Percentiles rank a stretch among this genome's conserved stretches.
Evolutionary conservation across 1,139 yeast genomes (phyloP).

Genomic region (Candida frijolesensis): DNA sequence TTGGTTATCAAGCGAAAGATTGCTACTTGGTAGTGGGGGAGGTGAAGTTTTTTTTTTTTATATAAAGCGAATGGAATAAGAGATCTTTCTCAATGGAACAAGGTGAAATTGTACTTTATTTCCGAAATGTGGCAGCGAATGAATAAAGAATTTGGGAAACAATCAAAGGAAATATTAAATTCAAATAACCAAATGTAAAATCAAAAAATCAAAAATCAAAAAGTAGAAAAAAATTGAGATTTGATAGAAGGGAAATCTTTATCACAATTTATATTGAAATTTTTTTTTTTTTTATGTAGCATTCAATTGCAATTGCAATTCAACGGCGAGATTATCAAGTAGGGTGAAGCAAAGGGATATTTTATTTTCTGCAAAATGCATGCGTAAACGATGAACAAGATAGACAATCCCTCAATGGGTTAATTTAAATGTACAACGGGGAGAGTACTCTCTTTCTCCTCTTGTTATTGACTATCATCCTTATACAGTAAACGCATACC

Average conservation of each 20-base stretch:
- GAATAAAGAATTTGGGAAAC: neutral
- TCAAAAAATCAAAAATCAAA: neutral
- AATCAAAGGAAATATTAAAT: neutral
- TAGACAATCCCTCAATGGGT: conserved; percentile 1
- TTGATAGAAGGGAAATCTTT: neutral
- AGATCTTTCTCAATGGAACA: neutral
- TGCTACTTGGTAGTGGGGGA: neutral
- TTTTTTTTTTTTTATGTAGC: neutral
- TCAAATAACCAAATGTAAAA: neutral
- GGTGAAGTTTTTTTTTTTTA: neutral
- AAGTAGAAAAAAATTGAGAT: neutral
- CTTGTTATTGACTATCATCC: neutral
- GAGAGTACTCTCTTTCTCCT: neutral
- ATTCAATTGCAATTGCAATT: neutral
- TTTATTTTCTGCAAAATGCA: neutral
- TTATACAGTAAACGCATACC: neutral
- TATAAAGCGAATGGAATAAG: conserved; percentile 1
- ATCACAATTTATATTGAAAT: conserved; percentile 1
- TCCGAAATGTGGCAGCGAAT: neutral
- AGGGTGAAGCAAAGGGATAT: neutral
- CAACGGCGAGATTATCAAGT: neutral
- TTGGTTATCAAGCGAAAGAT: neutral
- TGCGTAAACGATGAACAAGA: conserved; percentile 1
- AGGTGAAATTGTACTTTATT: conserved; percentile 1
- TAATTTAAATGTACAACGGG: conserved; percentile 3